Conservation (phyloP, 208 protist genomes). For the Wallacemonas sp. region DNA sequence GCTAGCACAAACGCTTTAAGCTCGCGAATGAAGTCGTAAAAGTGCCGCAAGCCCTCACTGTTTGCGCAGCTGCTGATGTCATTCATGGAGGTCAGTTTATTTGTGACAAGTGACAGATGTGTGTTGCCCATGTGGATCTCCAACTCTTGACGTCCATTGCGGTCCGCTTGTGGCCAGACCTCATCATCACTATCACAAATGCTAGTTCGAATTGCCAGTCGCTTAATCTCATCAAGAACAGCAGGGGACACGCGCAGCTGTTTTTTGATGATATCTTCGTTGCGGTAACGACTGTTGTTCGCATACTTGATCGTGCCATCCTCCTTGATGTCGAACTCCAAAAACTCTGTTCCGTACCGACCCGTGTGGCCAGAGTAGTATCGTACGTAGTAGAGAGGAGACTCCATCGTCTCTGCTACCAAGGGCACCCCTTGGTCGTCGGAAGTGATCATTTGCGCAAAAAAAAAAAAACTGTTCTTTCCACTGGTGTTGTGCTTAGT, state of each 20-base stretch:
- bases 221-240: constrained; percentile 78
- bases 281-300: constrained; percentile 89
- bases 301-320: constrained; percentile 84
- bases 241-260: constrained; percentile 66
- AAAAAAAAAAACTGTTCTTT: no score
- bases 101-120: constrained; percentile 87
- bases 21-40: constrained; percentile 87
- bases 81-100: constrained; percentile 80
- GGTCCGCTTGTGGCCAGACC: constrained; percentile 80
- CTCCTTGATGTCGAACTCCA: constrained; percentile 83
- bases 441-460: not conserved
- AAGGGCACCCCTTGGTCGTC: constrained; percentile 13
- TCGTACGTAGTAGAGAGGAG: constrained; percentile 74
- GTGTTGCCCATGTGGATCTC: constrained; percentile 87
- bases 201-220: constrained; percentile 55
- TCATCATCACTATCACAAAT: constrained; percentile 82
- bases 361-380: constrained; percentile 89
- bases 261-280: constrained; percentile 91
- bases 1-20: constrained; percentile 76
- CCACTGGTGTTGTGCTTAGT: not conserved
- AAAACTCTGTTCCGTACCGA: constrained; percentile 89
- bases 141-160: constrained; percentile 87
- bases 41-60: constrained; percentile 46
- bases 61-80: constrained; percentile 61
- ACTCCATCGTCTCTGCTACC: constrained; percentile 60